Evolutionary conservation across 352 stramenopile genomes (phyloP).

Genomic region (Phytophthora kernoviae): DNA sequence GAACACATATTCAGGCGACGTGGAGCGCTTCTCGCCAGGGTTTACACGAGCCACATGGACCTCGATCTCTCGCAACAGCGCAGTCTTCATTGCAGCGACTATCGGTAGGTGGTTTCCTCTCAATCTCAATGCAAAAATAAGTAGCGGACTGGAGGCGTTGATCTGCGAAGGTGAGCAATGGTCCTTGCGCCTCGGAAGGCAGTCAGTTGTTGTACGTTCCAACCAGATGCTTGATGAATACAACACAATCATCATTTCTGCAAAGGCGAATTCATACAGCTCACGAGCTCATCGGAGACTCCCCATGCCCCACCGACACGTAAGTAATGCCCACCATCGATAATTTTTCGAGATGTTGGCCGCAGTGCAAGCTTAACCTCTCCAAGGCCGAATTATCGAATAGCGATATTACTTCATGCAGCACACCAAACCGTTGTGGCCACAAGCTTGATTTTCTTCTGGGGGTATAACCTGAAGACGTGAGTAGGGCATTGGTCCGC

Average conservation of each 20-base stretch:
- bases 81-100: conserved; percentile 34
- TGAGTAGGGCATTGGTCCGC: too few species aligned
- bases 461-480: too few species aligned
- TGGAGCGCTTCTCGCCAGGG: conserved; percentile 7
- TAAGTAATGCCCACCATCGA: conserved; percentile 3
- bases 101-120: conserved; percentile 9
- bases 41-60: conserved; percentile 49
- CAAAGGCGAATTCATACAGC: too few species aligned
- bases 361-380: background rate
- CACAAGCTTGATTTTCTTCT: background rate
- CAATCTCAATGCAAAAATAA: conserved; percentile 10
- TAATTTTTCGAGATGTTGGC: too few species aligned
- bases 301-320: background rate
- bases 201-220: background rate
- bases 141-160: background rate
- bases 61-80: conserved; percentile 55
- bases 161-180: background rate
- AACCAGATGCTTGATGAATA: background rate
- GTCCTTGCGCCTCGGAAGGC: background rate
- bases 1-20: conserved; percentile 59
- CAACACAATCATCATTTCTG: too few species aligned
- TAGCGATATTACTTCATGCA: background rate
- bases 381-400: background rate
- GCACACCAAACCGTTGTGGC: background rate
- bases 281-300: too few species aligned